phyloP scores from a whole-genome alignment of 176 grass and related monocot genomes.

The Cenchrus purpureus region DNA sequence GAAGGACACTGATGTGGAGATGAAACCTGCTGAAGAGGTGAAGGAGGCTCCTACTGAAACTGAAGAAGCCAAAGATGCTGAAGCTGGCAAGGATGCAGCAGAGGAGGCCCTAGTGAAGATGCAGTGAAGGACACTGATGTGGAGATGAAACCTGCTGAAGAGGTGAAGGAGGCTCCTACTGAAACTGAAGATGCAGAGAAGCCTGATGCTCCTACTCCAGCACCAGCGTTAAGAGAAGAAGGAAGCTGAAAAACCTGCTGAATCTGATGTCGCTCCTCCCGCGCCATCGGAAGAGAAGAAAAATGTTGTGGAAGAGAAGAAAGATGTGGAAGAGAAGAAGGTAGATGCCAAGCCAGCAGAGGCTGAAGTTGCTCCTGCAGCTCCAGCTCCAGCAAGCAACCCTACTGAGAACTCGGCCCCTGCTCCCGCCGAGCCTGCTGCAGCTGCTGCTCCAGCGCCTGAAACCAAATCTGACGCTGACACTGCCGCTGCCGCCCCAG shows the following conservation, averaged over 20 bases:
- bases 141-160: constrained; percentile 58
- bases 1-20: constrained; percentile 52
- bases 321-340: constrained; percentile 11
- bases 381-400: constrained; percentile 31
- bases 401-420: constrained; percentile 41
- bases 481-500: background rate
- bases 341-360: constrained; percentile 37
- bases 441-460: background rate
- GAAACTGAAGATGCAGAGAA: constrained; percentile 43
- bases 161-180: constrained; percentile 27
- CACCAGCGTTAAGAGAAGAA: constrained; percentile 21
- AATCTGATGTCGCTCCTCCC: constrained; percentile 19
- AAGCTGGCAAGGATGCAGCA: constrained; percentile 30
- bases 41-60: constrained; percentile 31
- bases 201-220: constrained; percentile 21
- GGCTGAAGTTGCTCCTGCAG: background rate
- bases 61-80: constrained; percentile 44
- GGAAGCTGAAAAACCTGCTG: constrained; percentile 27
- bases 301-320: background rate
- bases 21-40: constrained; percentile 48
- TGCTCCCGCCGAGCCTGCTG: constrained; percentile 2
- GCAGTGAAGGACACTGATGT: constrained; percentile 38
- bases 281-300: background rate
- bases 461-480: background rate
- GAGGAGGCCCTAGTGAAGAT: constrained; percentile 42